Conservation (phyloP, 1,284 basidiomycete genomes). For the Ustilago trichophora region DNA sequence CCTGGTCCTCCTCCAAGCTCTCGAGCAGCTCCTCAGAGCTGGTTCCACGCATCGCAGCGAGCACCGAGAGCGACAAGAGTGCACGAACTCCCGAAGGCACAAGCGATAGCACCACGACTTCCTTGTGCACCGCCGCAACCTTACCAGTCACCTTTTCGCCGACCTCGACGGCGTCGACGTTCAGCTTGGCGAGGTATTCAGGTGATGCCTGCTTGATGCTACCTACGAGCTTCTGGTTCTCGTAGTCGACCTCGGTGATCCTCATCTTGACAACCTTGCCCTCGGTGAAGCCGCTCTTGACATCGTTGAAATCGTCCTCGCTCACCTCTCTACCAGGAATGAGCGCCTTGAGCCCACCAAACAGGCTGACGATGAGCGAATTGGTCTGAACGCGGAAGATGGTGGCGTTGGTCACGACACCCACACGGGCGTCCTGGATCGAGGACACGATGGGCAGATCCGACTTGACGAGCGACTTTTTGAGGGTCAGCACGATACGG, state of each 20-base stretch:
- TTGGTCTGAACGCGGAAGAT: constrained; percentile 70
- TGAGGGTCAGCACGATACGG: constrained; percentile 86
- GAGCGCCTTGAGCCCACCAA: constrained; percentile 85
- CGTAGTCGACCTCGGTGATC: constrained; percentile 77
- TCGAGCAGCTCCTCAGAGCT: constrained; percentile 77
- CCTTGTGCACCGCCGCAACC: constrained; percentile 59
- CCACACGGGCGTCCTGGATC: constrained; percentile 75
- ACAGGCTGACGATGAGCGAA: constrained; percentile 68
- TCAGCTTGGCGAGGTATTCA: constrained; percentile 57
- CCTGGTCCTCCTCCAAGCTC: constrained; percentile 77
- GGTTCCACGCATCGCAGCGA: constrained; percentile 80
- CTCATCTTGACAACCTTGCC: constrained; percentile 84
- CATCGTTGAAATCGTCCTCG: constrained; percentile 46
- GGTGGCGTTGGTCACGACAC: constrained; percentile 81
- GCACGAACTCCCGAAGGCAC: constrained; percentile 75
- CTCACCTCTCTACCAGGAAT: constrained; percentile 70
- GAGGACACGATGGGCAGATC: constrained; percentile 72
- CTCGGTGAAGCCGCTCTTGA: constrained; percentile 76
- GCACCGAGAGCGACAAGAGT: constrained; percentile 82
- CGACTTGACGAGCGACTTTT: constrained; percentile 88
- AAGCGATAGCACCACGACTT: constrained; percentile 60
- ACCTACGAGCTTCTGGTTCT: constrained; percentile 77
- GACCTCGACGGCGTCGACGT: constrained; percentile 58
- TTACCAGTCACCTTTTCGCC: constrained; percentile 61
- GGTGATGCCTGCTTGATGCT: constrained; percentile 82